Evolutionary conservation across 2,329 filamentous ascomycete genomes (phyloP), one percentile per base, ranked within the genome.

Genomic region (Phialophora chinensis): DNA sequence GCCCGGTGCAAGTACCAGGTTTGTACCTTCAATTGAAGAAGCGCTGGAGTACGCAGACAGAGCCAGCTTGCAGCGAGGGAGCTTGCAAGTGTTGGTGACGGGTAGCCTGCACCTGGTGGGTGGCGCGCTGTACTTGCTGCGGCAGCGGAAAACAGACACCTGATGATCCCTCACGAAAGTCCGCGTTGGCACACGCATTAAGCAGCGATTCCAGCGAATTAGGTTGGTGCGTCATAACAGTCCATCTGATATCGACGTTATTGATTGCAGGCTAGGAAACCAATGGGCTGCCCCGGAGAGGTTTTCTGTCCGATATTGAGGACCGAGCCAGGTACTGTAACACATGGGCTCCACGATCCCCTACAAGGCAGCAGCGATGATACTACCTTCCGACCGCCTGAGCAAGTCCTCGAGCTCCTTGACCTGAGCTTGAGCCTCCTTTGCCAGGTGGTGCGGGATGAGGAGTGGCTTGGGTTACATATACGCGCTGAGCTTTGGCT

Each of bases 61-160:
- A n/a, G 23, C 14, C 49, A 53, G 49, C 49, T 20, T 23, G 12
- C 12, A 53, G 27, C 49, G 20, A 23, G 49, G 27, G 49, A 53
- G 11, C 11, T 14, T 29, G 11, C 23, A 53, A 25, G 49, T 53
- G 14, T 29, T 53, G 23, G 49, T 53, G 23, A 53, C 49, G 12
- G 49, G 49, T 2, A 53, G 49, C 27, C 14, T 53, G 20, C 49
- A 53, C 27, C 49, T 53, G 11, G 49, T 53, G 20, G 49, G 49
- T 1, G 49, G 49, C 23, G 49, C 49, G 8, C 49, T 53, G 27
- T n/a, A 44, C 38, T n/a, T 44, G 38, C 38, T 44, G 14, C 38
- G 17, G 35, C 38, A 5, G 17, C 7, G 17, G 17, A 20, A 44
- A 42, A 7, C 38, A 6, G 38, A 42, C 38, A 4, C 31, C 38